These are phyloP conservation scores for Arctostaphylos glauca DNA, from an alignment of 148 eudicot species.

Conservation along the genomic window DNA sequence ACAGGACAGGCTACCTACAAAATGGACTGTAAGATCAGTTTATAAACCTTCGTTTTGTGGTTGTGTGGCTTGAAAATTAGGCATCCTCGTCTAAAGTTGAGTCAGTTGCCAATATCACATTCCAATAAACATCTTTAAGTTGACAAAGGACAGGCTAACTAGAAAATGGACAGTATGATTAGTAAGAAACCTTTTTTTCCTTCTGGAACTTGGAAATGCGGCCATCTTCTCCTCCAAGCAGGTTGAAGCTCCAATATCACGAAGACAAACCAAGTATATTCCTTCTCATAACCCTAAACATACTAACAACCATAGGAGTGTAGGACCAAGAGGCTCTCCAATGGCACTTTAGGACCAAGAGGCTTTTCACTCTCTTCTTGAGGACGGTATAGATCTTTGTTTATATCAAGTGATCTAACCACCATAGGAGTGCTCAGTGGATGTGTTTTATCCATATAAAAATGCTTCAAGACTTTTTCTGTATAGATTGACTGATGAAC, in stretches of 20 bases:
- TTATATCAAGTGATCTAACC: too few species aligned
- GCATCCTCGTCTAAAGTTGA: background rate
- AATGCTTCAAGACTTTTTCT: too few species aligned
- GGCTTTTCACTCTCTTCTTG: too few species aligned
- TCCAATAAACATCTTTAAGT: background rate
- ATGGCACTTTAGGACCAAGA: too few species aligned
- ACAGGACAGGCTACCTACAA: background rate
- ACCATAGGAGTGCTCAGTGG: too few species aligned
- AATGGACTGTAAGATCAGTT: background rate
- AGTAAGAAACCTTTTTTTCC: background rate
- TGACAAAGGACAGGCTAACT: background rate
- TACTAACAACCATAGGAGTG: too few species aligned
- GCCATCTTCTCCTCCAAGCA: slow-evolving; percentile 3
- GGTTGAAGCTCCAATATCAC: background rate
- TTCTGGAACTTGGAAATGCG: background rate
- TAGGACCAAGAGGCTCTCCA: too few species aligned
- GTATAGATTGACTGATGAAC: too few species aligned
- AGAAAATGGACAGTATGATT: background rate
- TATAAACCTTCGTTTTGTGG: background rate
- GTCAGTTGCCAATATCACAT: background rate
- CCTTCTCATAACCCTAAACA: background rate
- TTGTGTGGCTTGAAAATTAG: background rate
- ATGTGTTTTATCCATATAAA: too few species aligned
- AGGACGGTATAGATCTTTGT: too few species aligned
- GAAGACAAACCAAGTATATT: background rate